Evolutionary conservation across 73 alveolate genomes (phyloP).

Genomic region (Paramecium pentaurelia): DNA sequence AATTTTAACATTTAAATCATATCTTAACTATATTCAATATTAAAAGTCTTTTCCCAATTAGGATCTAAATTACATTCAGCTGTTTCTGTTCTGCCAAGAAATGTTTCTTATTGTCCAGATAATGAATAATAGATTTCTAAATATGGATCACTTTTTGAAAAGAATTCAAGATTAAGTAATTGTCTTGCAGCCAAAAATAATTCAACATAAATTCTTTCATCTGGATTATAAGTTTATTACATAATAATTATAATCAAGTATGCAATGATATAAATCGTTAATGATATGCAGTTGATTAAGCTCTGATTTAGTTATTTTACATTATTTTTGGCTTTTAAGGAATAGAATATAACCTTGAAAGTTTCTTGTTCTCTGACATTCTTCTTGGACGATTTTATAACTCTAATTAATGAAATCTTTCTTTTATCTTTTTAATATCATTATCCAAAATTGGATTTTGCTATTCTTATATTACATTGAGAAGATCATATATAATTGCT

Average conservation of each 20-base stretch:
- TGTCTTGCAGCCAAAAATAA: slow-evolving; percentile 22
- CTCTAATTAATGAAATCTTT: background rate
- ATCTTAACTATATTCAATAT: slow-evolving; percentile 46
- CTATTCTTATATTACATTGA: background rate
- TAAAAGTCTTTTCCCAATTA: slow-evolving; percentile 61
- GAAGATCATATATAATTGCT: slow-evolving; percentile 1
- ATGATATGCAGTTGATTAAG: background rate
- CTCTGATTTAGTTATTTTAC: background rate
- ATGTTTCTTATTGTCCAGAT: background rate
- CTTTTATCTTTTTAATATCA: background rate
- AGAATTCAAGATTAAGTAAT: slow-evolving; percentile 53
- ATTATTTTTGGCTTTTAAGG: background rate
- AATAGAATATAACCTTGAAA: background rate
- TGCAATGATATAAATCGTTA: background rate
- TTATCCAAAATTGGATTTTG: background rate
- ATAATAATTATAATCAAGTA: background rate
- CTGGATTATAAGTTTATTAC: slow-evolving; percentile 25
- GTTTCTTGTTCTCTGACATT: background rate
- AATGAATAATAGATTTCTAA: slow-evolving; percentile 31
- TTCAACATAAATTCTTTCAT: background rate
- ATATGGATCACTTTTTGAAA: slow-evolving; percentile 68
- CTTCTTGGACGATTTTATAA: background rate
- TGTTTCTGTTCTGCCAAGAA: slow-evolving; percentile 66
- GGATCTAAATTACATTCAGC: slow-evolving; percentile 70
- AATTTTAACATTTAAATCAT: slow-evolving; percentile 8